These are phyloP conservation scores for Hypoxylon rubiginosum DNA, from an alignment of 2,329 filamentous ascomycete species.

Conservation along the genomic window DNA sequence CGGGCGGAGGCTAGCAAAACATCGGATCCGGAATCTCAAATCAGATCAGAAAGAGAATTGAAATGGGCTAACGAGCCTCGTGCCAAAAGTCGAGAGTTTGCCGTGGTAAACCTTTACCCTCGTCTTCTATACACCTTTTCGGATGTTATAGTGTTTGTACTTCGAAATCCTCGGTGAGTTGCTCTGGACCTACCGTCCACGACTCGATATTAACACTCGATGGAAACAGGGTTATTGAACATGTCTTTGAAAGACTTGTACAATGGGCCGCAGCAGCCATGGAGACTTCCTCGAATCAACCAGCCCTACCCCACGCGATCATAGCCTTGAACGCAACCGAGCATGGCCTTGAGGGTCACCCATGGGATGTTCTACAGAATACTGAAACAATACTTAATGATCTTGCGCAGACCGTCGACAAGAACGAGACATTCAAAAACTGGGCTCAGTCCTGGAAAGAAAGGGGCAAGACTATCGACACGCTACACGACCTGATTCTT, in stretches of 20 bases:
- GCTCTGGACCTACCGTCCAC: not conserved
- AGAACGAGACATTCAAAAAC: constrained; percentile 48
- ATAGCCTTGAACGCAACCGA: constrained; percentile 61
- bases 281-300: constrained; percentile 65
- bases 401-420: too few relatives aligned
- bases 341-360: constrained; percentile 43
- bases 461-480: not conserved
- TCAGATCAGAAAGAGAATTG: constrained; percentile 18
- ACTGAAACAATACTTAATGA: too few relatives aligned
- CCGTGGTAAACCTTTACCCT: constrained; percentile 56
- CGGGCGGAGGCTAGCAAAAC: too few relatives aligned
- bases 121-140: constrained; percentile 58
- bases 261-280: constrained; percentile 62
- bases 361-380: constrained; percentile 44
- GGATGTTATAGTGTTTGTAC: constrained; percentile 57
- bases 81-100: constrained; percentile 49
- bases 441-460: constrained; percentile 52
- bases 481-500: not conserved
- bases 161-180: constrained; percentile 53
- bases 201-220: not conserved
- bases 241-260: constrained; percentile 49
- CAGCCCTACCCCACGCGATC: constrained; percentile 63
- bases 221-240: not conserved
- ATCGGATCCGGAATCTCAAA: too few relatives aligned
- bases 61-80: constrained; percentile 47